Base-by-base conservation (phyloP, 2,329 filamentous ascomycete genomes). In the Pyrenophora tritici-repentis region DNA sequence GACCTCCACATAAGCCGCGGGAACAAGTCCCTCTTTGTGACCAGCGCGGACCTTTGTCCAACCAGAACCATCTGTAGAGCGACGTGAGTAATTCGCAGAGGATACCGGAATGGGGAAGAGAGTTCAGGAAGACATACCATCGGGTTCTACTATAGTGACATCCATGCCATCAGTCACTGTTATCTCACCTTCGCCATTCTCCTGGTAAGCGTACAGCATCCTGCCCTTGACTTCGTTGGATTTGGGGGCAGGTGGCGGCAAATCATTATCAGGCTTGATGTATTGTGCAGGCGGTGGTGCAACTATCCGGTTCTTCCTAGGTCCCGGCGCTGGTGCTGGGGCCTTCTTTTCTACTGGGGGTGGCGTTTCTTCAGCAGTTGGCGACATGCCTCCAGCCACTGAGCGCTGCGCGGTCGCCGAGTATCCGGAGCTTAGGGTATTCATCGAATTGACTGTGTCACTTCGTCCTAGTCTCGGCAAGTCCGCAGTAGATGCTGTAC, bases 151-250 rank as follows among this genome's bases (percentile, higher is more conserved):
- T 37, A 97, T 81, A 0, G 79, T 78, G 24, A 99, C 82, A 7
- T 95, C 88, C 46, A 86, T 83, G 10, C 90, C 91, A 61, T 96
- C 93, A 4, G 85, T 76, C 1, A 96, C 86, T 0, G 85, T 86
- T 12, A 97, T 75, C 72, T 99, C 94, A 6, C 91, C 93, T 0
- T 89, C 86, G 1, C 87, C 88, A 45, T 81, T 87, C 7, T 87
- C 89, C 57, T 95, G 87, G 66, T 97, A 99, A 0, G 83, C 65
- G 69, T 97, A 99, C 1, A 97, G 63, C 92, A 97, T 96, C 74
- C 87, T 95, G 40, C 89, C 93, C 70, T 81, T 88, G 58, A 86
- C 86, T 65, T 88, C 84, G 48, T 79, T 54, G 14, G 48, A 37
- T 55, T 65, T 68, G 8, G 68, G 56, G 13, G 66, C 64, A 34